Evolutionary conservation across 805 yeast species (phyloP).

Genomic region (Tetrapisispora arboricola): DNA sequence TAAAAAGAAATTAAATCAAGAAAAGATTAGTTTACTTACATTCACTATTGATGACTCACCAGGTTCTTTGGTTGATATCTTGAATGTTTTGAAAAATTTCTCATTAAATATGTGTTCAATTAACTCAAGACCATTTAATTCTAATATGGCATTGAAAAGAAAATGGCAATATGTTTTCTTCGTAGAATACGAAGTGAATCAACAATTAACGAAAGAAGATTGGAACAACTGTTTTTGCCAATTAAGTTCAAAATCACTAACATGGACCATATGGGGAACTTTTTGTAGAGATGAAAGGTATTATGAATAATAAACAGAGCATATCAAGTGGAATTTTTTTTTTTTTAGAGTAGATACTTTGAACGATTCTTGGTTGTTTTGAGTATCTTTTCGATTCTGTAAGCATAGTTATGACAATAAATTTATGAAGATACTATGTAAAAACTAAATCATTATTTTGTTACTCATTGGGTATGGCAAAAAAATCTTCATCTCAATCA

Average conservation of each 20-base stretch:
- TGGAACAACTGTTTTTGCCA: constrained; percentile 32
- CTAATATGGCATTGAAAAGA: constrained; percentile 28
- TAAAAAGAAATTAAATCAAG: not conserved
- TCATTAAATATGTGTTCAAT: constrained; percentile 60
- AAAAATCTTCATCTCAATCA: no score
- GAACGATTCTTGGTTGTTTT: no score
- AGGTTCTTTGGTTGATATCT: constrained; percentile 63
- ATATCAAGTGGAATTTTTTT: no score
- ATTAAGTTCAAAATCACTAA: constrained; percentile 36
- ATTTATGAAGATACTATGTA: no score
- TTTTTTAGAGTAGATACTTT: no score
- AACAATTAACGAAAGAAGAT: constrained; percentile 15
- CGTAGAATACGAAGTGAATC: constrained; percentile 43
- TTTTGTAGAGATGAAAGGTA: constrained; percentile 39
- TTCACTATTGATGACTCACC: constrained; percentile 61
- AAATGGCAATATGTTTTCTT: constrained; percentile 78
- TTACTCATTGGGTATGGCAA: no score
- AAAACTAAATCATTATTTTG: no score
- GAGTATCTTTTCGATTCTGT: no score
- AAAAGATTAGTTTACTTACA: constrained; percentile 43
- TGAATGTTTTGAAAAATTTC: constrained; percentile 45
- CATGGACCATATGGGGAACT: constrained; percentile 50
- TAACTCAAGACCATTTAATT: constrained; percentile 64
- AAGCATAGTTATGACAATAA: no score
- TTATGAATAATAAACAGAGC: constrained; percentile 8